Evolutionary conservation across 2,329 filamentous ascomycete genomes (phyloP).

Genomic region (Cordyceps javanica): DNA sequence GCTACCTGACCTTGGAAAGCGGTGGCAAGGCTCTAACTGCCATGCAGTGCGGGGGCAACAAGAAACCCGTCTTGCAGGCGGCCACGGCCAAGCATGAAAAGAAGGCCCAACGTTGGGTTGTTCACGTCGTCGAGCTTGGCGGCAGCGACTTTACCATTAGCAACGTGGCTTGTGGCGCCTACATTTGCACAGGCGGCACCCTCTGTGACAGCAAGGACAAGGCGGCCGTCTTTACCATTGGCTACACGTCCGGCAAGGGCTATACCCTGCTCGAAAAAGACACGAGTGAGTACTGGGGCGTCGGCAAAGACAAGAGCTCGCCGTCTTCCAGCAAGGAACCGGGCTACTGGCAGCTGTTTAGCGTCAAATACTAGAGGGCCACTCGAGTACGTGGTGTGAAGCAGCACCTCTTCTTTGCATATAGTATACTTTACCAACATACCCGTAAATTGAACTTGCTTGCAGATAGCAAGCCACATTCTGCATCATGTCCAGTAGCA

Average conservation of each 20-base stretch:
- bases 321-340: not conserved
- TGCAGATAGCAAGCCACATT: not conserved
- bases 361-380: slow-evolving; percentile 9
- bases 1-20: slow-evolving; percentile 45
- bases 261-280: slow-evolving; percentile 16
- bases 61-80: slow-evolving; percentile 18
- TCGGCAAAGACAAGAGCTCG: not conserved
- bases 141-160: slow-evolving; percentile 23
- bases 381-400: not conserved
- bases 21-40: slow-evolving; percentile 35
- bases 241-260: slow-evolving; percentile 17
- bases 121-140: slow-evolving; percentile 32
- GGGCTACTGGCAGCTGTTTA: slow-evolving; percentile 9
- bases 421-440: not conserved
- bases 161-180: slow-evolving; percentile 20
- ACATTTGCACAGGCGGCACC: slow-evolving; percentile 14
- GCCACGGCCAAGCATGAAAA: slow-evolving; percentile 31
- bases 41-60: slow-evolving; percentile 20
- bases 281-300: slow-evolving; percentile 6
- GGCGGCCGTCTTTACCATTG: slow-evolving; percentile 16
- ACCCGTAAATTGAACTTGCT: not conserved
- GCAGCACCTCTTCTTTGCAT: not conserved
- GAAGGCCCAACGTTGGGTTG: slow-evolving; percentile 42
- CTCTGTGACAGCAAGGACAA: slow-evolving; percentile 13
- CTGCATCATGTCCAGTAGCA: not conserved